Conservation (phyloP, 2,329 filamentous ascomycete genomes). For the Bipolaris bicolor region DNA sequence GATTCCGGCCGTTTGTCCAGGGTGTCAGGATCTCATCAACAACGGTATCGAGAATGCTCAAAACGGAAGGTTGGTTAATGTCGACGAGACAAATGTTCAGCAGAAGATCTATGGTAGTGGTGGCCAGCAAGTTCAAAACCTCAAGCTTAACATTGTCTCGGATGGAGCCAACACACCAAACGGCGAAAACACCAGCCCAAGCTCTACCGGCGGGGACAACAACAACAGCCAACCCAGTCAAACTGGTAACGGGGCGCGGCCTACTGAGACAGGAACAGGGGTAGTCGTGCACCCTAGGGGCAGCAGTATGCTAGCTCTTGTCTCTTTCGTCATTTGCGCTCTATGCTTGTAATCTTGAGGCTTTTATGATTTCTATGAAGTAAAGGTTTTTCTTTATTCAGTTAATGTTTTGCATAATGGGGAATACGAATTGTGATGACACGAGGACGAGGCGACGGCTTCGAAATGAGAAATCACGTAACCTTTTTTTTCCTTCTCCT, state of each 20-base stretch:
- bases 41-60: slow-evolving; percentile 73
- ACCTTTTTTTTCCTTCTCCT: not conserved
- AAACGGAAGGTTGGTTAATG: slow-evolving; percentile 61
- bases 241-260: slow-evolving; percentile 21
- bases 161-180: slow-evolving; percentile 62
- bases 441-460: not conserved
- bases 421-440: not conserved
- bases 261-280: slow-evolving; percentile 26
- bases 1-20: slow-evolving; percentile 71
- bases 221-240: slow-evolving; percentile 6
- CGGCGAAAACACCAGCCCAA: slow-evolving; percentile 46
- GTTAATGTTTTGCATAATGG: not conserved
- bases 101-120: slow-evolving; percentile 63
- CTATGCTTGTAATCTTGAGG: slow-evolving; percentile 2
- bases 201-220: not conserved
- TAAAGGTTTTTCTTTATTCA: not conserved
- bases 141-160: slow-evolving; percentile 63
- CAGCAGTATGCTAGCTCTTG: slow-evolving; percentile 5
- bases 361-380: not conserved
- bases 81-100: slow-evolving; percentile 63
- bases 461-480: not conserved
- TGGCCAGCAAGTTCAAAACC: slow-evolving; percentile 65
- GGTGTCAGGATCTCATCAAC: slow-evolving; percentile 75
- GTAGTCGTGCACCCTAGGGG: slow-evolving; percentile 8
- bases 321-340: slow-evolving; percentile 6